Evolutionary conservation across 1,284 basidiomycete genomes (phyloP).

Genomic region (Pyrrhoderma lamaoense): DNA sequence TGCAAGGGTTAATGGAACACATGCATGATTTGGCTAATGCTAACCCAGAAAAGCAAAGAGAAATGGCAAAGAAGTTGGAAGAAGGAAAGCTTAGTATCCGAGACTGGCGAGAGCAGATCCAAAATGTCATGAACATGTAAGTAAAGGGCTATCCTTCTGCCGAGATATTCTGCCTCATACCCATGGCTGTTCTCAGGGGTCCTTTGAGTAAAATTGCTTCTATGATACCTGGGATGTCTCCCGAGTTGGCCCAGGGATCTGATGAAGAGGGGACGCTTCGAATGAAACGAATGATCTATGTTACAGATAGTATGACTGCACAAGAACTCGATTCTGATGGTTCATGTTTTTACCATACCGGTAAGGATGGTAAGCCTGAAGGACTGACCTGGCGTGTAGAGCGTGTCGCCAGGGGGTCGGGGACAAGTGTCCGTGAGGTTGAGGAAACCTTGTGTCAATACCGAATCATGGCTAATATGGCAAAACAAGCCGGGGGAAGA

Average conservation of each 20-base stretch:
- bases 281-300: constrained; percentile 98
- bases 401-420: constrained; percentile 88
- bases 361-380: constrained; percentile 77
- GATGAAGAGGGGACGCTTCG: constrained; percentile 88
- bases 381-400: constrained; percentile 82
- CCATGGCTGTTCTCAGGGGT: constrained; percentile 51
- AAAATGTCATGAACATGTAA: constrained; percentile 96
- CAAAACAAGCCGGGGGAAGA: constrained; percentile 97
- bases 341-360: constrained; percentile 73
- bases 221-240: constrained; percentile 96
- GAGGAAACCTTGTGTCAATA: constrained; percentile 95
- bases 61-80: constrained; percentile 97
- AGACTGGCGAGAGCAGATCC: constrained; percentile 97
- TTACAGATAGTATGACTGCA: constrained; percentile 96
- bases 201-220: constrained; percentile 97
- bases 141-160: constrained; percentile 24
- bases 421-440: constrained; percentile 95
- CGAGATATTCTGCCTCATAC: neutral
- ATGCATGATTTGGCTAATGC: constrained; percentile 92
- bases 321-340: constrained; percentile 96
- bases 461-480: constrained; percentile 96
- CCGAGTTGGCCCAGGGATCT: constrained; percentile 82
- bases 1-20: constrained; percentile 95
- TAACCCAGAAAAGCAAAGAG: constrained; percentile 95
- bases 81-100: constrained; percentile 95